Conservation (phyloP, 1,284 basidiomycete species). For the Malassezia furfur region DNA sequence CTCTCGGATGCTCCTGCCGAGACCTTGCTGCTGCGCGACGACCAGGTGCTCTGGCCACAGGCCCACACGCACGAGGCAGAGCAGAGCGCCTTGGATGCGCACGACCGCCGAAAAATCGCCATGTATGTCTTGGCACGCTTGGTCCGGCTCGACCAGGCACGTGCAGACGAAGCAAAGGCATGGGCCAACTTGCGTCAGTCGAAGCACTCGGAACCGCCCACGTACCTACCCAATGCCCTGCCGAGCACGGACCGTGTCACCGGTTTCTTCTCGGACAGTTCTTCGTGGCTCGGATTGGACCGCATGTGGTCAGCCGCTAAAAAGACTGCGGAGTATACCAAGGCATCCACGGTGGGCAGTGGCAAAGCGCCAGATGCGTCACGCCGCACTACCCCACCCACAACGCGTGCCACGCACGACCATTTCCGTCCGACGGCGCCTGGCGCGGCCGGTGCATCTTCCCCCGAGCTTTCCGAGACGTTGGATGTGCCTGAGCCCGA, state of each 20-base stretch:
- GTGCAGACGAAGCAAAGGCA: not conserved
- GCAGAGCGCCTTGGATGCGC: not conserved
- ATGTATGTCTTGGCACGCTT: slow-evolving; percentile 7
- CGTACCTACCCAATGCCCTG: not conserved
- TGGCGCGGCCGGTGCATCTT: no score
- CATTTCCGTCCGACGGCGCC: no score
- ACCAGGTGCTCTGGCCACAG: slow-evolving; percentile 11
- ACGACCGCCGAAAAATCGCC: not conserved
- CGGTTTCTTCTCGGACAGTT: not conserved
- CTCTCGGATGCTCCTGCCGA: not conserved
- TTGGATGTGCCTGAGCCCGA: no score
- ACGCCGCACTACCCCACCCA: no score
- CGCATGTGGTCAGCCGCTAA: not conserved
- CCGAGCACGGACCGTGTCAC: not conserved
- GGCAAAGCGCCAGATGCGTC: no score
- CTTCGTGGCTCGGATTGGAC: not conserved
- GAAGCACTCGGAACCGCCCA: no score
- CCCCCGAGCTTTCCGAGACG: no score
- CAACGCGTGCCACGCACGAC: no score
- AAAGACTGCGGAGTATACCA: no score
- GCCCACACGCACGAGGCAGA: not conserved
- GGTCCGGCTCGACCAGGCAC: slow-evolving; percentile 4
- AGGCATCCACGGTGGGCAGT: no score
- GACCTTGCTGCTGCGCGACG: slow-evolving; percentile 10
- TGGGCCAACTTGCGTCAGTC: not conserved